A percentile compares a stretch with the other conserved stretches of the same genome.
Evolutionary conservation across 148 eudicot genomes (phyloP).

Genomic region (Pouteria glomerata): DNA sequence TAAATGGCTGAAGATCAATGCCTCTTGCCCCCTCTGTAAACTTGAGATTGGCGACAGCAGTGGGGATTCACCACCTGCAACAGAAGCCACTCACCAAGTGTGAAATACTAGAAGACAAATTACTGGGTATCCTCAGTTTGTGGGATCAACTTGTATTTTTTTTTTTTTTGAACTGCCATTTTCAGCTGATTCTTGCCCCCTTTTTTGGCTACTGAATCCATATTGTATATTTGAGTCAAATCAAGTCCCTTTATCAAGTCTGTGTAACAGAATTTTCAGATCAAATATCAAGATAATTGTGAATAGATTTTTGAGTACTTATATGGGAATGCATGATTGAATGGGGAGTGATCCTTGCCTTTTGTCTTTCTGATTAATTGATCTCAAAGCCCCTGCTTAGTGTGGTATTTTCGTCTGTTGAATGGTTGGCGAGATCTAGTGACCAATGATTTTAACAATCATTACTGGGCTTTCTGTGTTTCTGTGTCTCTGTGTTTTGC

Average conservation of each 20-base stretch:
- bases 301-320: neutral
- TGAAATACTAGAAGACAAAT: neutral
- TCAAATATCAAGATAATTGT: neutral
- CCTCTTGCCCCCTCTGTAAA: conserved; percentile 79
- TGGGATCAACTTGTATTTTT: neutral
- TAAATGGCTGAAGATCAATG: conserved; percentile 76
- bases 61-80: conserved; percentile 21
- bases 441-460: too few species aligned
- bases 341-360: neutral
- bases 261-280: neutral
- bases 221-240: conserved; percentile 6
- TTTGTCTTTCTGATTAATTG: neutral
- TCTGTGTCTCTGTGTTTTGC: too few species aligned
- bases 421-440: too few species aligned
- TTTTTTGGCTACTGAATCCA: neutral
- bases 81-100: conserved; percentile 31
- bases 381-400: neutral
- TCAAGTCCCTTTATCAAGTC: neutral
- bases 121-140: conserved; percentile 1
- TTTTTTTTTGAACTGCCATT: neutral
- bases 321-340: conserved; percentile 1
- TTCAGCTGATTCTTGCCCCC: conserved; percentile 1
- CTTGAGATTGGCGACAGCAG: conserved; percentile 38
- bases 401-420: too few species aligned
- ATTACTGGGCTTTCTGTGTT: too few species aligned